Conservation (phyloP, 192 early-diverging fungal genomes). For the Coemansia sp. region DNA sequence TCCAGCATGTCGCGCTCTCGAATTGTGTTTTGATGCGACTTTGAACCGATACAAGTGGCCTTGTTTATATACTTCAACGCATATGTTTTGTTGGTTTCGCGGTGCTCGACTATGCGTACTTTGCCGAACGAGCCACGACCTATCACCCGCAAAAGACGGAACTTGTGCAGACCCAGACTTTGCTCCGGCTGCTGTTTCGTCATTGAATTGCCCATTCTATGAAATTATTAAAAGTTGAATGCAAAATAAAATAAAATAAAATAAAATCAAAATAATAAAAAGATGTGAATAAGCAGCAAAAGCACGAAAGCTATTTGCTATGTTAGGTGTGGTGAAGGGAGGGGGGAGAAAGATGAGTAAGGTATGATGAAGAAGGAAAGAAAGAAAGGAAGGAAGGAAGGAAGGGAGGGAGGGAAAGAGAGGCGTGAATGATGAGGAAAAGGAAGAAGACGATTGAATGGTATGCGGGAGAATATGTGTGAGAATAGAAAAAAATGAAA, state of each 20-base stretch:
- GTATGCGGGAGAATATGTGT: too few species aligned
- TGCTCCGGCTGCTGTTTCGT: conserved; percentile 42
- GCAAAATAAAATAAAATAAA: background rate
- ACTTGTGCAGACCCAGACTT: conserved; percentile 72
- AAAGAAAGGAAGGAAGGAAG: too few species aligned
- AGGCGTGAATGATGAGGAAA: background rate
- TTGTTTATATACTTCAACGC: conserved; percentile 99
- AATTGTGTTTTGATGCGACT: conserved; percentile 86
- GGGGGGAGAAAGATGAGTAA: background rate
- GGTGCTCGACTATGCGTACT: conserved; percentile 93
- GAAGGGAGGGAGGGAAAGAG: too few species aligned
- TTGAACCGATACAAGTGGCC: conserved; percentile 83
- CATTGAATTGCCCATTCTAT: conserved; percentile 44
- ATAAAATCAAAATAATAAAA: background rate
- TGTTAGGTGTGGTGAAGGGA: background rate
- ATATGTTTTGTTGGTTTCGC: conserved; percentile 71
- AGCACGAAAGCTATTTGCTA: background rate
- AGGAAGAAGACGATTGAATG: background rate
- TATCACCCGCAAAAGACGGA: conserved; percentile 85
- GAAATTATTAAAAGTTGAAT: background rate
- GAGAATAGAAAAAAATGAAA: too few species aligned
- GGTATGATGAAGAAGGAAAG: conserved; percentile 8
- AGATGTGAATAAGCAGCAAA: background rate
- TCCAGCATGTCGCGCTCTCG: conserved; percentile 88
- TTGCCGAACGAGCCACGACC: conserved; percentile 98